Evolutionary conservation across 1,284 basidiomycete genomes (phyloP).

Genomic region (Rhodotorula sp.): DNA sequence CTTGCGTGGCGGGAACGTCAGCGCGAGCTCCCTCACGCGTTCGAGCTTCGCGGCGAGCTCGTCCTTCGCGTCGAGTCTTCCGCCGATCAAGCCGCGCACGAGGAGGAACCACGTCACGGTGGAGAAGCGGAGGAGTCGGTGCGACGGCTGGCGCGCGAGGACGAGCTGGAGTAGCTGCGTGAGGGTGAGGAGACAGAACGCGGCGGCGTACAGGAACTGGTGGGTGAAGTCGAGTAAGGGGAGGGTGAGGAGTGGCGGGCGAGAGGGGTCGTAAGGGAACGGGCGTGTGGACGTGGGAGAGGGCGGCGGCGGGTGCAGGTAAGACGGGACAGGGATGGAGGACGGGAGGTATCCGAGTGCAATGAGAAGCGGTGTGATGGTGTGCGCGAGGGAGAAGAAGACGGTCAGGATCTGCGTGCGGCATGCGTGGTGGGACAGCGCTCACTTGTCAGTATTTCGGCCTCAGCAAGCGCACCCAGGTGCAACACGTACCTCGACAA

Average conservation of each 20-base stretch:
- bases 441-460: too few species aligned
- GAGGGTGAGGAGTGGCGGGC: not conserved
- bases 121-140: not conserved
- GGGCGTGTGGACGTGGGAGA: not conserved
- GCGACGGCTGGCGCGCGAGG: constrained; percentile 2
- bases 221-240: not conserved
- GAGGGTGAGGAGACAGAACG: not conserved
- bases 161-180: not conserved
- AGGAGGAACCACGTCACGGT: constrained; percentile 1
- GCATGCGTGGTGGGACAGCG: too few species aligned
- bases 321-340: not conserved
- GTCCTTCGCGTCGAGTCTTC: not conserved
- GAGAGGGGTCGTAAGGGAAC: too few species aligned
- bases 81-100: not conserved
- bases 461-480: too few species aligned
- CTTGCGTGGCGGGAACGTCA: not conserved
- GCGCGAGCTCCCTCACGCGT: not conserved
- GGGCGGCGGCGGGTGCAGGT: not conserved
- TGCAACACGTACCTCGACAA: constrained; percentile 1
- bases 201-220: not conserved
- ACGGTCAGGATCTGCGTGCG: not conserved
- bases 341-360: not conserved
- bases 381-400: not conserved
- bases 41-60: not conserved
- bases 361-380: not conserved